phyloP scores from a whole-genome alignment of 148 eudicot species.

The Talinum fruticosum region DNA sequence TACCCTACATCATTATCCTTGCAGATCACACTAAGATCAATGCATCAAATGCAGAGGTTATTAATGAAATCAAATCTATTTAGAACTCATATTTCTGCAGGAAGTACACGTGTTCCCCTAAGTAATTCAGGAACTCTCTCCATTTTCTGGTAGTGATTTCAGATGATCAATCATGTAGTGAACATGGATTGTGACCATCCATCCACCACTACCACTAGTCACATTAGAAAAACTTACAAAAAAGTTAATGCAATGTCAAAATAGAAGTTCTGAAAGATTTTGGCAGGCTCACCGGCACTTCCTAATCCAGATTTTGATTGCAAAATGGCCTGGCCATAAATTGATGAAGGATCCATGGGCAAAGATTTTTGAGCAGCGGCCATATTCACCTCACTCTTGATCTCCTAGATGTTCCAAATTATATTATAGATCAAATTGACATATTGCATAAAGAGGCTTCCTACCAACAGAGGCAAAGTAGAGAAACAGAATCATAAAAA shows the following conservation, averaged over 20 bases:
- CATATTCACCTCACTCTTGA: slow-evolving; percentile 72
- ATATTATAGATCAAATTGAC: neutral
- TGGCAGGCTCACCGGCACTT: slow-evolving; percentile 55
- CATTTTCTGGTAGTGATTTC: neutral
- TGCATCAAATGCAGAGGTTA: neutral
- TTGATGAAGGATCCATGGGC: slow-evolving; percentile 90
- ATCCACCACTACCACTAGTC: neutral
- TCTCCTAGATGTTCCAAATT: slow-evolving; percentile 47
- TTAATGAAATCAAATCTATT: neutral
- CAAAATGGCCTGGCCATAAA: slow-evolving; percentile 91
- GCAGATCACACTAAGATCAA: neutral
- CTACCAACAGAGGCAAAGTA: neutral
- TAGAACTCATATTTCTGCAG: neutral
- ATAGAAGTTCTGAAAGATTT: neutral
- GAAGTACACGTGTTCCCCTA: neutral
- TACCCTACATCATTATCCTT: neutral
- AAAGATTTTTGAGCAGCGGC: slow-evolving; percentile 72
- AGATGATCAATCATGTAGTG: neutral
- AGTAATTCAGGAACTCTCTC: neutral
- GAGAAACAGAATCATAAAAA: neutral
- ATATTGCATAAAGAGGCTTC: slow-evolving; percentile 2
- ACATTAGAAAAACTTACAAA: neutral
- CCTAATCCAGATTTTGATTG: slow-evolving; percentile 92
- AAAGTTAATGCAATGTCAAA: neutral
- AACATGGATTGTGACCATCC: neutral